These are phyloP conservation scores for Trichaptum fuscoviolaceum DNA, from an alignment of 768 basidiomycete species.

Conservation along the genomic window DNA sequence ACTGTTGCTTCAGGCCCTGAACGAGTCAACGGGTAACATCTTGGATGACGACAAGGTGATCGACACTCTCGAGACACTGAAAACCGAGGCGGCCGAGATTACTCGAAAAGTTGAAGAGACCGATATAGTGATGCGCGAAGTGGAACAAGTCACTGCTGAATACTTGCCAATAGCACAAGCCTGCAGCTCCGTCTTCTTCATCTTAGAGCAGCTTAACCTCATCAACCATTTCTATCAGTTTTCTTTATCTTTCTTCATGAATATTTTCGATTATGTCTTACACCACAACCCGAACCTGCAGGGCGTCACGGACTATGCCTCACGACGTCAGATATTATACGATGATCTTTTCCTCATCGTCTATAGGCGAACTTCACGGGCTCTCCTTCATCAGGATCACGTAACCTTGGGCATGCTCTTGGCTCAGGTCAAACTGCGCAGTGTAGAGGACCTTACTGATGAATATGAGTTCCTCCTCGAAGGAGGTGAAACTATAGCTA, in stretches of 20 bases:
- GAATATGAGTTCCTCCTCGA: slow-evolving; percentile 93
- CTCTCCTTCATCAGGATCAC: slow-evolving; percentile 85
- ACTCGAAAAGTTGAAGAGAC: slow-evolving; percentile 96
- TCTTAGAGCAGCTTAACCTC: slow-evolving; percentile 88
- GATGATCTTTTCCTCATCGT: slow-evolving; percentile 87
- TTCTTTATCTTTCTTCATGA: slow-evolving; percentile 95
- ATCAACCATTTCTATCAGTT: slow-evolving; percentile 99
- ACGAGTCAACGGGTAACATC: slow-evolving; percentile 95
- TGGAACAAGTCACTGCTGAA: slow-evolving; percentile 92
- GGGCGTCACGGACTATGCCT: slow-evolving; percentile 64
- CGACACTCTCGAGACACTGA: slow-evolving; percentile 89
- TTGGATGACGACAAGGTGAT: slow-evolving; percentile 99
- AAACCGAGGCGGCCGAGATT: slow-evolving; percentile 94
- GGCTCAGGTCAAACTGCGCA: slow-evolving; percentile 82
- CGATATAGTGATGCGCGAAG: slow-evolving; percentile 91
- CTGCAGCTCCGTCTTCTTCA: slow-evolving; percentile 95
- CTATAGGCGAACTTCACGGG: slow-evolving; percentile 85
- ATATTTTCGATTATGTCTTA: slow-evolving; percentile 94
- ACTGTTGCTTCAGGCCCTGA: slow-evolving; percentile 87
- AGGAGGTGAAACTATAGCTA: slow-evolving; percentile 59
- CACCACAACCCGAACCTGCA: slow-evolving; percentile 88
- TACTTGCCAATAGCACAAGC: slow-evolving; percentile 93
- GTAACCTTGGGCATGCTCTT: slow-evolving; percentile 87
- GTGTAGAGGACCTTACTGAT: slow-evolving; percentile 71
- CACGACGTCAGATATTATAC: slow-evolving; percentile 73